Conservation (phyloP, 139 green algal genomes). For the Micromonas pusilla region DNA sequence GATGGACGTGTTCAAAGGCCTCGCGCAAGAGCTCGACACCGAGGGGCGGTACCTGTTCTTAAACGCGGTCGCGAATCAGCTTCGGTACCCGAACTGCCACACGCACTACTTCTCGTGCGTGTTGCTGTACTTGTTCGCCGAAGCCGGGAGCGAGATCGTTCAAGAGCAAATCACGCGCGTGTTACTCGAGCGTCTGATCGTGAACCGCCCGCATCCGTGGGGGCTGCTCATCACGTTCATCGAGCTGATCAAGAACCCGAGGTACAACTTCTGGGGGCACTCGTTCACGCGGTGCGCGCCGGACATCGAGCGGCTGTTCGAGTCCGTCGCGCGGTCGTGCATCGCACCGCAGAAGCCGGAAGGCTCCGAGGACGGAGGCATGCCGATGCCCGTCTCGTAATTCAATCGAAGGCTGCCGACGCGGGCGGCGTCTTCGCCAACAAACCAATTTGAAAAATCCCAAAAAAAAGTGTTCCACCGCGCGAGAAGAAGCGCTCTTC, state of each 20-base stretch:
- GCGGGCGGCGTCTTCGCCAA: neutral
- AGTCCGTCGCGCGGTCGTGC: constrained; percentile 69
- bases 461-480: too few species aligned
- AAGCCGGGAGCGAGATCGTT: constrained; percentile 62
- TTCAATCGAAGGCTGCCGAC: too few species aligned
- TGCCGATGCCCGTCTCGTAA: neutral
- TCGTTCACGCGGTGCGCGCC: constrained; percentile 84
- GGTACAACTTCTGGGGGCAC: constrained; percentile 96
- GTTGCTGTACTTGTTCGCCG: constrained; percentile 85
- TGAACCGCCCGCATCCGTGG: constrained; percentile 89
- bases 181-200: constrained; percentile 94
- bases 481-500: too few species aligned
- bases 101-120: constrained; percentile 98
- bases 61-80: constrained; percentile 96
- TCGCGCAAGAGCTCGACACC: constrained; percentile 71
- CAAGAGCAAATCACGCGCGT: constrained; percentile 95
- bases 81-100: constrained; percentile 96
- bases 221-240: constrained; percentile 99
- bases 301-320: constrained; percentile 96
- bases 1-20: constrained; percentile 71
- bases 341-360: constrained; percentile 20
- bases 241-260: constrained; percentile 98
- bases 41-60: constrained; percentile 92
- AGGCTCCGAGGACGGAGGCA: neutral
- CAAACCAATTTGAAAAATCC: constrained; percentile 1